These are phyloP conservation scores for Purpureocillium lavendulum DNA, from an alignment of 2,329 filamentous ascomycete species.

Conservation along the genomic window DNA sequence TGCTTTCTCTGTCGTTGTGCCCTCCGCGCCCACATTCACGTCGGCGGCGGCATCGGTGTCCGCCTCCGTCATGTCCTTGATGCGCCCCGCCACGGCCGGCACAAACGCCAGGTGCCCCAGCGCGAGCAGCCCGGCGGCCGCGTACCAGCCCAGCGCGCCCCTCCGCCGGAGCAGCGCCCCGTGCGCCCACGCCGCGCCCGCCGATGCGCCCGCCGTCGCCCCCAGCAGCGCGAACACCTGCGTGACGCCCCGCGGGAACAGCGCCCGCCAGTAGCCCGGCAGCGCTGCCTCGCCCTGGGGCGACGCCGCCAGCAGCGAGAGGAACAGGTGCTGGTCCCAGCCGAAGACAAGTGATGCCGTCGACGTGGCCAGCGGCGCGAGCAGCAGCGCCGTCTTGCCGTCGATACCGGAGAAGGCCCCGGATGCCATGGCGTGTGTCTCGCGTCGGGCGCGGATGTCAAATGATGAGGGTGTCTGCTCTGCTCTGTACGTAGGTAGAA, in stretches of 20 bases:
- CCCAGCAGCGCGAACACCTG: constrained; percentile 24
- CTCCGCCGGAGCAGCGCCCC: constrained; percentile 13
- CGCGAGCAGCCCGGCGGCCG: constrained; percentile 19
- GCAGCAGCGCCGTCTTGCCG: constrained; percentile 23
- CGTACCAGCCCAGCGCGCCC: constrained; percentile 22
- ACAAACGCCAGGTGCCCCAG: constrained; percentile 23
- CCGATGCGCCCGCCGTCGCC: constrained; percentile 21
- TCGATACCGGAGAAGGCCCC: neutral
- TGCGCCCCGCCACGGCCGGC: constrained; percentile 22
- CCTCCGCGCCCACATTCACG: too few species aligned
- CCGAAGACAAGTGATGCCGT: constrained; percentile 37
- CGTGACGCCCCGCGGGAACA: constrained; percentile 28
- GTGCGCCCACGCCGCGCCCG: constrained; percentile 16
- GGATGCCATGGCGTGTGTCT: too few species aligned
- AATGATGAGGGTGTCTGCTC: too few species aligned
- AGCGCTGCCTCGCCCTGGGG: constrained; percentile 26
- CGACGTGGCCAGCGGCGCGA: constrained; percentile 37
- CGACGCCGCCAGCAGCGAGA: constrained; percentile 20
- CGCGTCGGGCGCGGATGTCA: too few species aligned
- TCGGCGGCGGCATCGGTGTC: neutral
- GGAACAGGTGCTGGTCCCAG: constrained; percentile 33
- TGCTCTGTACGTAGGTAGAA: too few species aligned
- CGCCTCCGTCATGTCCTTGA: constrained; percentile 18
- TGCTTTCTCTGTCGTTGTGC: too few species aligned
- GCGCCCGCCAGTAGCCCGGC: constrained; percentile 32